Base-by-base conservation (phyloP, 768 basidiomycete genomes). In the Macrolepiota dolichaula region DNA sequence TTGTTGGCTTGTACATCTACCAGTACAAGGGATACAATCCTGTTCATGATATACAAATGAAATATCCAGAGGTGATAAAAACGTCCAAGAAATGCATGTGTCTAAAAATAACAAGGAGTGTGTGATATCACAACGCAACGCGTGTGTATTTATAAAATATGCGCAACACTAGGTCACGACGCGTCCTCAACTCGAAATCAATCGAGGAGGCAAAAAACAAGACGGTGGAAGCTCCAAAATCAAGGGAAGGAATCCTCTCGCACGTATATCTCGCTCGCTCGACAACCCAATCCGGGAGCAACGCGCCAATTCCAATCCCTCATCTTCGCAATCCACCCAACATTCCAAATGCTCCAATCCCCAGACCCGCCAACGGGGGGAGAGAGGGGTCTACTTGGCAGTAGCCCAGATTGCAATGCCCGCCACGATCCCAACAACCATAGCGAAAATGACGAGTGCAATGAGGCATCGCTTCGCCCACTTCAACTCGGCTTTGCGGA, bases 401-500 rank as follows among this genome's bases (percentile, higher is more conserved):
- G 47, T 51, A 12, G 68, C 73, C 75, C 77, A 81, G 12, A 70
- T 66, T 6, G 68, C 67, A 4, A 78, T 42, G 9, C 70, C 78
- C 19, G 66, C 71, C 4, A 71, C 61, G 35, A 72, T 67, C 2
- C 57, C 47, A 3, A 67, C 70, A 44, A 81, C 66, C 58, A 81
- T 66, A 25, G 76, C 55, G 56, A 89, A 71, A 25, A 77, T 72
- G 19, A 81, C 37, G 35, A 87, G 74, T 1, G 88, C 87, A 63
- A 69, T 78, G 37, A 85, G 72, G 69, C 84, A 86, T 7, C 83
- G 75, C 61, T 72, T 74, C 4, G 84, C 85, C 85, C 84, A 86
- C 63, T 85, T 84, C 38, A 78, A 60, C 62, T 86, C 85, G 2
- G 74, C 71, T 42, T 64, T 69, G 64, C 84, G 78, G 72, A 85